These are phyloP conservation scores for Erythrophleum fordii DNA, from an alignment of 306 rosid genomes.

Conservation along the genomic window DNA sequence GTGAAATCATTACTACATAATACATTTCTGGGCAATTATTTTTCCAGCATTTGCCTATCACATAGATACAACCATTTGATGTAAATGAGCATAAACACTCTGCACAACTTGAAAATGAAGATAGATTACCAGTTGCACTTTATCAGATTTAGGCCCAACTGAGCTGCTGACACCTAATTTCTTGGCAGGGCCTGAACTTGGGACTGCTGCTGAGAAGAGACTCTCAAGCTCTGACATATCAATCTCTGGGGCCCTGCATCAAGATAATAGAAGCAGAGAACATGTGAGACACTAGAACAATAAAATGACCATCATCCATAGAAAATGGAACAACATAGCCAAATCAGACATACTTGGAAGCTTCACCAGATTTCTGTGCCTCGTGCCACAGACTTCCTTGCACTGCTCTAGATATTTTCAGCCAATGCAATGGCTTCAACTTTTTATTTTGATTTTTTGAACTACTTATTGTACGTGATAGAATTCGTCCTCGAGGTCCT, in stretches of 20 bases:
- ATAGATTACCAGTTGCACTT: slow-evolving; percentile 83
- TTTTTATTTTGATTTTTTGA: slow-evolving; percentile 66
- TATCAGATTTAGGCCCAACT: slow-evolving; percentile 73
- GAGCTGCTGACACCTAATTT: slow-evolving; percentile 55
- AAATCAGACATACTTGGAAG: slow-evolving; percentile 65
- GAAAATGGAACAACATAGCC: slow-evolving; percentile 33
- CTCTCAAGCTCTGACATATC: slow-evolving; percentile 93
- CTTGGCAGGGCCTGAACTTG: slow-evolving; percentile 52
- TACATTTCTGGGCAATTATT: slow-evolving; percentile 22
- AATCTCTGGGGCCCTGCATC: slow-evolving; percentile 87
- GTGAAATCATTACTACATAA: slow-evolving; percentile 24
- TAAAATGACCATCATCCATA: slow-evolving; percentile 32
- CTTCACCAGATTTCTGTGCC: slow-evolving; percentile 80
- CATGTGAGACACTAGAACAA: slow-evolving; percentile 29
- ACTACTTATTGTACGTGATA: slow-evolving; percentile 49
- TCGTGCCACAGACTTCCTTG: slow-evolving; percentile 98
- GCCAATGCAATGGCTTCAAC: slow-evolving; percentile 94
- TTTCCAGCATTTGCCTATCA: slow-evolving; percentile 27
- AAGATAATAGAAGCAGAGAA: slow-evolving; percentile 34
- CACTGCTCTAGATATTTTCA: slow-evolving; percentile 80
- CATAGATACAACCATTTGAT: slow-evolving; percentile 27
- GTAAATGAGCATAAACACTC: slow-evolving; percentile 14
- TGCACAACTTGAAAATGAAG: slow-evolving; percentile 27
- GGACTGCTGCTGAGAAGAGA: slow-evolving; percentile 81
- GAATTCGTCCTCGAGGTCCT: slow-evolving; percentile 56